Conservation (phyloP, 352 stramenopile genomes). For the Stramenopiles sp. region DNA sequence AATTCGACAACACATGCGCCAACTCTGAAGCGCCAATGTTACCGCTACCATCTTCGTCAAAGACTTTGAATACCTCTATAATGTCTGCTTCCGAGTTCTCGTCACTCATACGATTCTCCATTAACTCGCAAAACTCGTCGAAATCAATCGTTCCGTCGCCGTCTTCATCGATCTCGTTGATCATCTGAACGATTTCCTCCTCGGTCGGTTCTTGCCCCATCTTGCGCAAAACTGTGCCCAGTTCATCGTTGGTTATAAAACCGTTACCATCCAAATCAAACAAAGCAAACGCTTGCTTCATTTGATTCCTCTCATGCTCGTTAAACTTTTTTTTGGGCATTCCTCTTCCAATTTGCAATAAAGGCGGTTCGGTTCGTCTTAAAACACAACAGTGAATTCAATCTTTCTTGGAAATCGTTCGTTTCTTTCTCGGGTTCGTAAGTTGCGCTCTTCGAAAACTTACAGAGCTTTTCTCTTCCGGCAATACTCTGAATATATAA, state of each 20-base stretch:
- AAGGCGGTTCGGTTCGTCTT: too few relatives aligned
- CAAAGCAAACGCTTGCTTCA: slow-evolving; percentile 86
- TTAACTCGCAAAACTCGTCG: slow-evolving; percentile 22
- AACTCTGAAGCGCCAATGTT: neutral
- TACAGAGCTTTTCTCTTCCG: too few relatives aligned
- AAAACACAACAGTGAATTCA: too few relatives aligned
- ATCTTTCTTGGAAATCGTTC: too few relatives aligned
- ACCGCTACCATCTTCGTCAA: slow-evolving; percentile 12
- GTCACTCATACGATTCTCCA: slow-evolving; percentile 16
- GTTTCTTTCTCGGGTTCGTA: too few relatives aligned
- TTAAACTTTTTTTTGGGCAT: slow-evolving; percentile 10
- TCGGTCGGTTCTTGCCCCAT: slow-evolving; percentile 79
- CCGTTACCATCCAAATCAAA: slow-evolving; percentile 83
- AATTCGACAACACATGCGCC: neutral
- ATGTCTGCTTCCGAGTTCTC: neutral
- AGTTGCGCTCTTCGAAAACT: too few relatives aligned
- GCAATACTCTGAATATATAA: too few relatives aligned
- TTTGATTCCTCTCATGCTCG: slow-evolving; percentile 28
- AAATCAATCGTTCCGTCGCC: slow-evolving; percentile 48
- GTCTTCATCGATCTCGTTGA: slow-evolving; percentile 82
- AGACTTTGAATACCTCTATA: slow-evolving; percentile 14
- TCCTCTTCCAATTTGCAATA: slow-evolving; percentile 17
- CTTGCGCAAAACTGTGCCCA: slow-evolving; percentile 79
- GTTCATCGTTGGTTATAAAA: slow-evolving; percentile 74
- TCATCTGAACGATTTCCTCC: slow-evolving; percentile 88